A percentile compares a stretch with the other conserved stretches of the same genome.
Evolutionary conservation across 2,329 filamentous ascomycete species (phyloP).

Genomic region (Alternaria gaisen): DNA sequence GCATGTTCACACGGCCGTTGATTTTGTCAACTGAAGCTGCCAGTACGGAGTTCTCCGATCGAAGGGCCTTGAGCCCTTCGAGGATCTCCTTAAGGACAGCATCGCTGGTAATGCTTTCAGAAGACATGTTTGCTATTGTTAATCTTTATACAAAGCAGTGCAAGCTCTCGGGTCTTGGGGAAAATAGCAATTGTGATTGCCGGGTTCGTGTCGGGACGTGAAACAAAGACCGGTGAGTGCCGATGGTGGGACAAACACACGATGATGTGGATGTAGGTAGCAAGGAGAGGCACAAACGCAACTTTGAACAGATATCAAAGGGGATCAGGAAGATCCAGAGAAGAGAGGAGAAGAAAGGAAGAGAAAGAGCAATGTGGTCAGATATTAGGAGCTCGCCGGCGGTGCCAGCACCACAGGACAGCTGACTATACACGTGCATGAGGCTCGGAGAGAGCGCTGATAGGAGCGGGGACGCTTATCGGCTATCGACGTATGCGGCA

Average conservation of each 20-base stretch:
- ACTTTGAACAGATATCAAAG: slow-evolving; percentile 15
- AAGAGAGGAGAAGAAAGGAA: slow-evolving; percentile 19
- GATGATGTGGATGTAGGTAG: slow-evolving; percentile 8
- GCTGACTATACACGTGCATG: slow-evolving; percentile 28
- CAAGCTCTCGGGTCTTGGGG: background rate
- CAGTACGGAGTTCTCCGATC: slow-evolving; percentile 64
- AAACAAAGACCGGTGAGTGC: slow-evolving; percentile 23
- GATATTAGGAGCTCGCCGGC: slow-evolving; percentile 25
- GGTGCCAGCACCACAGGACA: slow-evolving; percentile 20
- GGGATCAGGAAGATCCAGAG: slow-evolving; percentile 22
- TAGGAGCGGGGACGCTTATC: slow-evolving; percentile 44
- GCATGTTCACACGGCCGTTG: slow-evolving; percentile 68
- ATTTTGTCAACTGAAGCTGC: slow-evolving; percentile 67
- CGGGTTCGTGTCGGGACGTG: slow-evolving; percentile 16
- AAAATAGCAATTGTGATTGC: slow-evolving; percentile 3
- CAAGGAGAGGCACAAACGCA: slow-evolving; percentile 17
- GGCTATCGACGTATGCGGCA: slow-evolving; percentile 33
- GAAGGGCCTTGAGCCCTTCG: slow-evolving; percentile 62
- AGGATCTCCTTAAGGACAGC: slow-evolving; percentile 64
- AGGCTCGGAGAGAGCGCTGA: slow-evolving; percentile 31
- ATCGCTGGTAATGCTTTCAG: slow-evolving; percentile 43
- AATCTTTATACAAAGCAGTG: slow-evolving; percentile 3
- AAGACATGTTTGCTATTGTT: slow-evolving; percentile 37
- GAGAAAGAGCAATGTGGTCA: slow-evolving; percentile 23
- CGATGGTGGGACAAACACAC: slow-evolving; percentile 10